phyloP scores from a whole-genome alignment of 2,329 filamentous ascomycete genomes.

The Penicillium hordei region DNA sequence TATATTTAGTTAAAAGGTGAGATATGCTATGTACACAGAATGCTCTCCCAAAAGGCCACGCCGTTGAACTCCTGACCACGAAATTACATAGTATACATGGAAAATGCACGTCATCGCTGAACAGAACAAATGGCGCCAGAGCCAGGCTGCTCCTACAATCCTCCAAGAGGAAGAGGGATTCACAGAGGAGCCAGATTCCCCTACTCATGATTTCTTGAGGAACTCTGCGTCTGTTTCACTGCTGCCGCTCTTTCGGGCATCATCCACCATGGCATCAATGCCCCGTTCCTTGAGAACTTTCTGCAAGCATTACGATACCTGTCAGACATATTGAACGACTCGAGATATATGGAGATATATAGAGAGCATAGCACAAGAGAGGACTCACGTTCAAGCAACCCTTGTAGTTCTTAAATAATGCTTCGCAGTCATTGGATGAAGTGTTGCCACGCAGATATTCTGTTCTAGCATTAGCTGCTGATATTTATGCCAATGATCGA shows the following conservation, averaged over 20 bases:
- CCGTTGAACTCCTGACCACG: conserved; percentile 1
- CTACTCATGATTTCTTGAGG: conserved; percentile 45
- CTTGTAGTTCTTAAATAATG: conserved; percentile 85
- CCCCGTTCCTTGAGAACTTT: conserved; percentile 82
- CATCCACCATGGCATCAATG: conserved; percentile 89
- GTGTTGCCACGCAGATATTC: conserved; percentile 88
- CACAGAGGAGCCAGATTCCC: background rate
- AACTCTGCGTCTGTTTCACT: conserved; percentile 79
- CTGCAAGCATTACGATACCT: conserved; percentile 50
- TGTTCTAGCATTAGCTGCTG: conserved; percentile 39
- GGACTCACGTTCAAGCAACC: conserved; percentile 73
- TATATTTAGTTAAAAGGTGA: background rate
- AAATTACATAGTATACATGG: background rate
- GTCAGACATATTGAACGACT: background rate
- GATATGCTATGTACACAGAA: conserved; percentile 4
- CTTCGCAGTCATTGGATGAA: conserved; percentile 80
- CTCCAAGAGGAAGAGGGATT: no score
- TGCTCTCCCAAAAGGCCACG: background rate
- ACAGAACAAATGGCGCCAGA: conserved; percentile 1
- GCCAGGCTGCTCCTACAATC: background rate
- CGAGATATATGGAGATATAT: background rate
- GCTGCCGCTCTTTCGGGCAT: conserved; percentile 77
- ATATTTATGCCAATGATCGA: background rate
- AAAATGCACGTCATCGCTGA: conserved; percentile 3
- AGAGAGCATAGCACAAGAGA: background rate